Evolutionary conservation across 2,329 filamentous ascomycete species (phyloP), one percentile per base, ranked within the genome.

Genomic region (Graphiopsis chlorocephala): DNA sequence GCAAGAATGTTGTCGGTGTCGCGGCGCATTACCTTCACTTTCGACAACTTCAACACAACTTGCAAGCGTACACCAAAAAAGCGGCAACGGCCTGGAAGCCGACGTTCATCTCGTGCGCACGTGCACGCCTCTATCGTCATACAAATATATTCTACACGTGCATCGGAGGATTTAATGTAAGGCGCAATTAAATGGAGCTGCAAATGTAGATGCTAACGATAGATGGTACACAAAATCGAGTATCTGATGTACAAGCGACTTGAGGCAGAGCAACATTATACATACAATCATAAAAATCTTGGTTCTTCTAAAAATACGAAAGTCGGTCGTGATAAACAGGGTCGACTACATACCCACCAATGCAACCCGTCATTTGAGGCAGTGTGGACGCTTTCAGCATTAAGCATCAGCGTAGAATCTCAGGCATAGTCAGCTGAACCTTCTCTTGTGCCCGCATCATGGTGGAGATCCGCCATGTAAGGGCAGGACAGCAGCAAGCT

Each of bases 11-110:
- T 48, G 57, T 48, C 38, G 56, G 26, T 26, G 57, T 48, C 20
- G 42, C 42, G 45, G 42, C 57, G 57, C 38, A 60, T 33, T 15
- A 35, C 20, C 52, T 20, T 35, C 15, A 6, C 25, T 50, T 17
- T 42, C 35, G 26, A 52, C 48, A 52, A 52, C 48, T 52, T 29
- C 26, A n/a, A 52, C 15, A n/a, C n/a, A n/a, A n/a, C n/a, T n/a
- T n/a, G 48, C 48, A 52, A 52, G 48, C 26, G 48, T 52, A n/a
- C 48, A 52, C 25, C 26, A 26, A 52, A 52, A 52, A 52, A 52
- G 17, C 23, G 14, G 47, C 47, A 50, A 50, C 47, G 25, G 47
- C 25, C 26, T 50, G 47, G 47, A 50, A 50, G 23, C 48, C 23
- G 28, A 52, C 26, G 47, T 28, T 26, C 47, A 50, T 50, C 47